phyloP scores from a whole-genome alignment of 805 yeast genomes.

The Naumovozyma dairenensis region DNA sequence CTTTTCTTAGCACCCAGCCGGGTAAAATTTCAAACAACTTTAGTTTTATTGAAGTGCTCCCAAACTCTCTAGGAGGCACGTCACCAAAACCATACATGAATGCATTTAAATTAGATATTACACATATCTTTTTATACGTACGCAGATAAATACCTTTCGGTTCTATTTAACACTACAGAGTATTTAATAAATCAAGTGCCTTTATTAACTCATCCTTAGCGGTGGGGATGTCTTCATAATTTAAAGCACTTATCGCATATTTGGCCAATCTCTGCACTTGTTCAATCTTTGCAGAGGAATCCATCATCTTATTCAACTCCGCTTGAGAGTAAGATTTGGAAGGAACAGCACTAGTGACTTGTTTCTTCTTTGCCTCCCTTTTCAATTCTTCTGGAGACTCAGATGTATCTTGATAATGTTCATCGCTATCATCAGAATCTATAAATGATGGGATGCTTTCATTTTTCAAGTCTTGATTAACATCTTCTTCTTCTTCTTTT shows the following conservation, averaged over 20 bases:
- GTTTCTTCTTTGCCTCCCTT: background rate
- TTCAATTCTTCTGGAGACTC: constrained; percentile 1
- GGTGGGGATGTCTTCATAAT: constrained; percentile 63
- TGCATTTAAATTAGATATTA: too few relatives aligned
- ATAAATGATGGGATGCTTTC: constrained; percentile 1
- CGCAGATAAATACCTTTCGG: too few relatives aligned
- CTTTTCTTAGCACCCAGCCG: too few relatives aligned
- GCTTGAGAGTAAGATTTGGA: constrained; percentile 19
- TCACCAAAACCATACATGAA: too few relatives aligned
- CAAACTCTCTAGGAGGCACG: too few relatives aligned
- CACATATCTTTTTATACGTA: too few relatives aligned
- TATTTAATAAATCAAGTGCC: constrained; percentile 38
- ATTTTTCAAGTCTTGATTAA: too few relatives aligned
- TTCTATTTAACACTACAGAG: constrained; percentile 1
- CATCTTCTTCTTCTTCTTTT: constrained; percentile 4
- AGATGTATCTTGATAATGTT: background rate
- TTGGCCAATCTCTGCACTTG: constrained; percentile 61
- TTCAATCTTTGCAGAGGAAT: constrained; percentile 44
- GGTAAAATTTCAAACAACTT: too few relatives aligned
- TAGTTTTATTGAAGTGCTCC: too few relatives aligned
- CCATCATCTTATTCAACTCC: constrained; percentile 41
- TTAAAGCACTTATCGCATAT: constrained; percentile 69
- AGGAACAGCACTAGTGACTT: background rate
- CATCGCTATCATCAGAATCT: constrained; percentile 2
- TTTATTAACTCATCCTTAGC: constrained; percentile 51